Conservation (phyloP, 257 asterid species). For the Solanum arcanum region DNA sequence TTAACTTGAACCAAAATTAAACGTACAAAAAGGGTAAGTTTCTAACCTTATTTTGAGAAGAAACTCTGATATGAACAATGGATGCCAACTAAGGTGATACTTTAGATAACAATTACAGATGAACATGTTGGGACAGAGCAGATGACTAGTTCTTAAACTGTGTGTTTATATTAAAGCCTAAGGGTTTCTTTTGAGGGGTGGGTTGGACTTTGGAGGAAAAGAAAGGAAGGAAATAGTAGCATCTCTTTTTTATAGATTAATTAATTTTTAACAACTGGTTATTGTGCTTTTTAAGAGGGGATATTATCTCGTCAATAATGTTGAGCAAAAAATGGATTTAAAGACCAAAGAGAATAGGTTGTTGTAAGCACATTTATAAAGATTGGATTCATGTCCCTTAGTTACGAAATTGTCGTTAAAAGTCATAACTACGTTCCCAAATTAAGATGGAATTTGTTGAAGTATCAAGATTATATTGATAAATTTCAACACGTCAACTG, state of each 20-base stretch:
- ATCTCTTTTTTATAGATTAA: not conserved
- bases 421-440: not conserved
- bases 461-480: not conserved
- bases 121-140: not conserved
- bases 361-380: not conserved
- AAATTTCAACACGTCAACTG: not conserved
- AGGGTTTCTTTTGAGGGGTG: not conserved
- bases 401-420: not conserved
- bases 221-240: not conserved
- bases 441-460: not conserved
- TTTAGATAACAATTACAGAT: not conserved
- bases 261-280: not conserved
- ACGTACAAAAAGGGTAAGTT: not conserved
- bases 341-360: not conserved
- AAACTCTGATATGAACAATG: not conserved
- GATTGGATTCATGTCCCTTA: not conserved
- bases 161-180: not conserved
- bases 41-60: not conserved
- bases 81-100: not conserved
- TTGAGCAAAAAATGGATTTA: not conserved
- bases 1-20: not conserved
- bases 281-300: not conserved
- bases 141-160: not conserved
- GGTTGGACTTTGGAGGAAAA: not conserved
- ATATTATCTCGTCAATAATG: not conserved